These are phyloP conservation scores for Zelonia costaricensis DNA, from an alignment of 208 protist species.

Conservation along the genomic window DNA sequence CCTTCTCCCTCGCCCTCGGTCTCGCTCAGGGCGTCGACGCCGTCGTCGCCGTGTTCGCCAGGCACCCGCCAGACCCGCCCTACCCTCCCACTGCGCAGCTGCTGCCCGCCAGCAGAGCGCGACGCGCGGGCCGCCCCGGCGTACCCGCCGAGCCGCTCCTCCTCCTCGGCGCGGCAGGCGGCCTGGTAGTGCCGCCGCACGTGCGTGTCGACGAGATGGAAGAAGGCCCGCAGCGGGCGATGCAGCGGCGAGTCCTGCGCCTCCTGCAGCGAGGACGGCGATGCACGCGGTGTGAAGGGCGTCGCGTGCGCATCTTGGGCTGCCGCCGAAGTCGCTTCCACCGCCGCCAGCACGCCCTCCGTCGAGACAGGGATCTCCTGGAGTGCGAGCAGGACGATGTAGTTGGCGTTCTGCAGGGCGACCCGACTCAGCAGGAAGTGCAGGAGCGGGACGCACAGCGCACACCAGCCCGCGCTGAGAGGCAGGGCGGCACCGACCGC, in stretches of 20 bases:
- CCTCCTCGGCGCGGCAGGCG: slow-evolving; percentile 16
- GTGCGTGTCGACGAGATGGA: slow-evolving; percentile 10
- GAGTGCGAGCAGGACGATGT: slow-evolving; percentile 22
- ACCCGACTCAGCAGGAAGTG: slow-evolving; percentile 28
- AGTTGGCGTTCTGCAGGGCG: slow-evolving; percentile 25
- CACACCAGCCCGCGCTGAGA: slow-evolving; percentile 13
- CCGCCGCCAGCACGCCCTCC: slow-evolving; percentile 26
- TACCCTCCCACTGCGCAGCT: neutral
- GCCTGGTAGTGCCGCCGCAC: slow-evolving; percentile 6
- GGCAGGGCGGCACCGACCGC: neutral
- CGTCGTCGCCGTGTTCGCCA: neutral
- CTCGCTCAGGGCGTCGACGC: neutral
- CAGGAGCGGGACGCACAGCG: slow-evolving; percentile 24
- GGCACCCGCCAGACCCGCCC: neutral
- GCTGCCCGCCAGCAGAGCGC: neutral
- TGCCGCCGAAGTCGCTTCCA: neutral
- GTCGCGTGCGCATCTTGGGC: neutral
- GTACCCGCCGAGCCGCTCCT: slow-evolving; percentile 3
- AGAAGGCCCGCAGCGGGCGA: slow-evolving; percentile 21
- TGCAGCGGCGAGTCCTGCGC: slow-evolving; percentile 15
- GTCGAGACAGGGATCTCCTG: slow-evolving; percentile 30
- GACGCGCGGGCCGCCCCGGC: neutral
- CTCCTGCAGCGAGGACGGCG: no score
- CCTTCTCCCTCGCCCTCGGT: neutral
- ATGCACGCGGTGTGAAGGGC: no score